These are phyloP conservation scores for Delitschia confertaspora DNA, from an alignment of 495 filamentous ascomycete species.

Conservation along the genomic window DNA sequence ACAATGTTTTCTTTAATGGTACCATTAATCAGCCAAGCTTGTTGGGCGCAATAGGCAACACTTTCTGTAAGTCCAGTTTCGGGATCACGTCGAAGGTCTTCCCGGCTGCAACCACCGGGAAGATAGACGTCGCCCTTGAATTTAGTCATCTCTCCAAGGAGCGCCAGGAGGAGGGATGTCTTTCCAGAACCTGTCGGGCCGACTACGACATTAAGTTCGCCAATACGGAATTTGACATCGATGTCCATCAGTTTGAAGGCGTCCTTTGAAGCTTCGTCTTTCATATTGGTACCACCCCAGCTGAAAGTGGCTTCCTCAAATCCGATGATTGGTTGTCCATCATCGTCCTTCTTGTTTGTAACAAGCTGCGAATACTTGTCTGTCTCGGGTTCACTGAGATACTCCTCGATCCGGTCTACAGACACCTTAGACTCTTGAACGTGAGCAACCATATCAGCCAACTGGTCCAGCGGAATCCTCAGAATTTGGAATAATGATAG, in stretches of 20 bases:
- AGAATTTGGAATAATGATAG: slow-evolving; percentile 95
- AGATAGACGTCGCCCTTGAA: slow-evolving; percentile 72
- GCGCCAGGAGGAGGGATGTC: slow-evolving; percentile 88
- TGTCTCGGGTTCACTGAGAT: slow-evolving; percentile 88
- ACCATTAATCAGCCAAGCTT: slow-evolving; percentile 95
- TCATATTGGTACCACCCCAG: slow-evolving; percentile 69
- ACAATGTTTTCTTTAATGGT: slow-evolving; percentile 95
- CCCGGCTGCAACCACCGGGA: slow-evolving; percentile 71
- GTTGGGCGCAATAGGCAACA: slow-evolving; percentile 93
- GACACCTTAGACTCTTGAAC: slow-evolving; percentile 97
- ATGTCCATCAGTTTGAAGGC: slow-evolving; percentile 79
- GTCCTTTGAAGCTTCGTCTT: slow-evolving; percentile 48
- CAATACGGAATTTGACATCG: slow-evolving; percentile 65
- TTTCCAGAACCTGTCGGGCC: slow-evolving; percentile 93
- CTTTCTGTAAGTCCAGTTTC: slow-evolving; percentile 83
- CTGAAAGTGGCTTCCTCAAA: slow-evolving; percentile 77
- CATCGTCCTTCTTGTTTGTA: slow-evolving; percentile 49
- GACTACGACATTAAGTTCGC: slow-evolving; percentile 79
- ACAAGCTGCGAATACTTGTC: slow-evolving; percentile 88
- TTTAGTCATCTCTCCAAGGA: slow-evolving; percentile 93
- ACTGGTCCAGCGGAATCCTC: slow-evolving; percentile 85
- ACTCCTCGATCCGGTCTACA: slow-evolving; percentile 92
- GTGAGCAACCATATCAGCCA: slow-evolving; percentile 98
- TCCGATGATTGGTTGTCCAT: slow-evolving; percentile 60
- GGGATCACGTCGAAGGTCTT: slow-evolving; percentile 71